phyloP scores from a whole-genome alignment of 1,139 yeast species.

The Pichia sp. region DNA sequence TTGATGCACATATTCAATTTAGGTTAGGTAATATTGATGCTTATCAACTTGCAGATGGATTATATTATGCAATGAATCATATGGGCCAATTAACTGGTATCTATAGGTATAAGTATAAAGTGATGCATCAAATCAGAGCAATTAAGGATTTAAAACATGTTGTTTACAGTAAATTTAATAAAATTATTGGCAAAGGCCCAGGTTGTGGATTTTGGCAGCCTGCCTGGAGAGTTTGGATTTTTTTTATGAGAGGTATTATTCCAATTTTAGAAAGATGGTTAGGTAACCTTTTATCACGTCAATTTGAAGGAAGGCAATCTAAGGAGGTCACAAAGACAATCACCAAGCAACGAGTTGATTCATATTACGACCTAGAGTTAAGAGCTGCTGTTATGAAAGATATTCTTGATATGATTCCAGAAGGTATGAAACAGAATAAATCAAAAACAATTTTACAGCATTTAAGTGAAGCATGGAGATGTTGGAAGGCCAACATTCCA shows the following conservation, averaged over 20 bases:
- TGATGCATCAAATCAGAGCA: constrained; percentile 96
- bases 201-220: constrained; percentile 99
- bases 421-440: constrained; percentile 82
- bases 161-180: constrained; percentile 76
- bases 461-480: constrained; percentile 96
- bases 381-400: constrained; percentile 95
- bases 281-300: constrained; percentile 84
- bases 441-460: constrained; percentile 88
- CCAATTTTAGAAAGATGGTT: constrained; percentile 94
- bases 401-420: constrained; percentile 94
- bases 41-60: constrained; percentile 89
- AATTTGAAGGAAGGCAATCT: constrained; percentile 90
- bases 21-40: constrained; percentile 89
- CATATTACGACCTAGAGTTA: constrained; percentile 87
- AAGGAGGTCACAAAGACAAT: constrained; percentile 91
- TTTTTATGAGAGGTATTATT: constrained; percentile 85
- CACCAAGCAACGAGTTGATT: constrained; percentile 92
- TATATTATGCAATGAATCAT: constrained; percentile 84
- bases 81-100: constrained; percentile 95
- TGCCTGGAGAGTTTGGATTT: constrained; percentile 96
- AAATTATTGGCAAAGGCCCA: constrained; percentile 88
- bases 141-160: constrained; percentile 94
- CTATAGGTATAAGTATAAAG: constrained; percentile 92
- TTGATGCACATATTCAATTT: constrained; percentile 90
- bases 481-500: constrained; percentile 98